Evolutionary conservation across 2,329 filamentous ascomycete genomes (phyloP).

Genomic region (Colletotrichum sp.): DNA sequence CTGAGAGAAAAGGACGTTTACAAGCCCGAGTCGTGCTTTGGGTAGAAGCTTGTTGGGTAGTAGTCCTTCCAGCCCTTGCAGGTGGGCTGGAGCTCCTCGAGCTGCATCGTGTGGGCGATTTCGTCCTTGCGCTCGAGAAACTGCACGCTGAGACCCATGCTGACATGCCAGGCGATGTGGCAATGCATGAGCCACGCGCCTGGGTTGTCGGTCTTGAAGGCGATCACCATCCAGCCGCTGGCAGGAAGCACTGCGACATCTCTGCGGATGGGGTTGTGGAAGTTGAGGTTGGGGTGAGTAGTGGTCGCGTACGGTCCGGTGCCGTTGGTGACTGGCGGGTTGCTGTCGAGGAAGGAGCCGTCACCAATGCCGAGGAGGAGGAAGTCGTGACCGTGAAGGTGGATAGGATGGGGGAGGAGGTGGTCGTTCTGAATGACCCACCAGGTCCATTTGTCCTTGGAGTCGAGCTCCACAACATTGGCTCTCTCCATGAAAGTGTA

Average conservation of each 20-base stretch:
- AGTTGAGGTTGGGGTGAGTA: constrained; percentile 33
- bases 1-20: background rate
- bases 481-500: constrained; percentile 20
- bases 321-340: background rate
- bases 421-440: constrained; percentile 34
- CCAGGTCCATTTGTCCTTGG: constrained; percentile 32
- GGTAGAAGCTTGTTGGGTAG: constrained; percentile 8
- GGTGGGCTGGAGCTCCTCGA: constrained; percentile 18
- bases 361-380: constrained; percentile 29
- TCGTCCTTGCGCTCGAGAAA: constrained; percentile 46
- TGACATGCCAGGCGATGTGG: constrained; percentile 56
- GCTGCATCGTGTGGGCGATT: constrained; percentile 14
- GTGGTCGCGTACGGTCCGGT: constrained; percentile 1
- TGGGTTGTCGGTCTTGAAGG: constrained; percentile 55
- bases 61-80: constrained; percentile 24
- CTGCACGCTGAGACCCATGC: constrained; percentile 54
- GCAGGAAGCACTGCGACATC: constrained; percentile 50
- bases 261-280: constrained; percentile 47
- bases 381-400: constrained; percentile 52
- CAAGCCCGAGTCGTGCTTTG: constrained; percentile 24
- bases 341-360: constrained; percentile 21
- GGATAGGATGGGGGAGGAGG: constrained; percentile 47
- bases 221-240: constrained; percentile 50
- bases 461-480: constrained; percentile 24
- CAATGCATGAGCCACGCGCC: constrained; percentile 53